A percentile compares a stretch with the other conserved stretches of the same genome.
phyloP scores from a whole-genome alignment of 1,284 basidiomycete species.

The Thecaphora thlaspeos region DNA sequence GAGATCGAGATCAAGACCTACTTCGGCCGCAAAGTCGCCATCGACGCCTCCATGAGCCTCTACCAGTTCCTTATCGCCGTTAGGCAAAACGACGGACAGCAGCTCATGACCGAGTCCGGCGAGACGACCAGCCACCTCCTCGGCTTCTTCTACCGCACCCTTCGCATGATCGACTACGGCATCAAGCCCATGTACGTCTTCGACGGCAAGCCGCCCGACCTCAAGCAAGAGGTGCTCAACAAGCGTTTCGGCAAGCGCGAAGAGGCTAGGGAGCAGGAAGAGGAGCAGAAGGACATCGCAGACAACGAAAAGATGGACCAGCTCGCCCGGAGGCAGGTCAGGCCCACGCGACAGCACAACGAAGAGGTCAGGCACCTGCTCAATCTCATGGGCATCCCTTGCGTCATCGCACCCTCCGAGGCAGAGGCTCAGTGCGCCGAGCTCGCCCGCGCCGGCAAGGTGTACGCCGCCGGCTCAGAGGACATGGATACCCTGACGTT shows the following conservation, averaged over 20 bases:
- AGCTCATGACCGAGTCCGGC: slow-evolving; percentile 92
- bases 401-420: slow-evolving; percentile 81
- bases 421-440: slow-evolving; percentile 99
- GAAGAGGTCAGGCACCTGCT: slow-evolving; percentile 88
- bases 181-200: slow-evolving; percentile 98
- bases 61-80: slow-evolving; percentile 96
- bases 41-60: slow-evolving; percentile 70
- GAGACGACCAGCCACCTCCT: slow-evolving; percentile 91
- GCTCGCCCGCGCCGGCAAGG: slow-evolving; percentile 89
- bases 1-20: slow-evolving; percentile 90
- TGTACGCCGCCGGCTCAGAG: slow-evolving; percentile 94
- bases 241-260: slow-evolving; percentile 88
- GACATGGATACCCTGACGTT: slow-evolving; percentile 99
- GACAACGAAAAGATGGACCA: slow-evolving; percentile 82
- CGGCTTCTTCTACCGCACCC: slow-evolving; percentile 87
- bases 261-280: slow-evolving; percentile 89
- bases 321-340: slow-evolving; percentile 85
- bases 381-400: slow-evolving; percentile 94
- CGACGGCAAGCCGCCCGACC: slow-evolving; percentile 94
- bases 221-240: slow-evolving; percentile 93
- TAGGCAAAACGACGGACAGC: slow-evolving; percentile 89
- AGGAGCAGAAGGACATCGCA: slow-evolving; percentile 89
- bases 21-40: slow-evolving; percentile 88
- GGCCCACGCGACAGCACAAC: slow-evolving; percentile 93
- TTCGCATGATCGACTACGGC: slow-evolving; percentile 94